A percentile compares a stretch with the other conserved stretches of the same genome.
phyloP scores from a whole-genome alignment of 1,139 yeast species.

The Keqinozyma sinolaborantium region DNA sequence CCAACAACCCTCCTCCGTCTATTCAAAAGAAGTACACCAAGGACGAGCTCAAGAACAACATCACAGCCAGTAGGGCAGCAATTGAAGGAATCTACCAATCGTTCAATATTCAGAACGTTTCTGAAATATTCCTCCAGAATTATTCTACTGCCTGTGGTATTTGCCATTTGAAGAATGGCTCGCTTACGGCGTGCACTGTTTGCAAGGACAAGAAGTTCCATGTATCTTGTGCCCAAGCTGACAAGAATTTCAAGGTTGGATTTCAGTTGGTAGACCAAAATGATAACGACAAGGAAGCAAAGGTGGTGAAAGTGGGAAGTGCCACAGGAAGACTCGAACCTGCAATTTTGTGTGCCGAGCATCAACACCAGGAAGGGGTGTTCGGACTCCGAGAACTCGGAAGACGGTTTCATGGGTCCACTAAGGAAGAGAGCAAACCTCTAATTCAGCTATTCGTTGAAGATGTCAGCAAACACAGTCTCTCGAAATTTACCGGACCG shows the following conservation, averaged over 20 bases:
- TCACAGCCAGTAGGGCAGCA: conserved; percentile 4
- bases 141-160: conserved; percentile 16
- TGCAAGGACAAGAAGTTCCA: conserved; percentile 37
- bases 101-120: conserved; percentile 26
- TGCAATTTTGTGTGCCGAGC: conserved; percentile 40
- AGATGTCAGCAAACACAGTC: conserved; percentile 28
- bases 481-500: conserved; percentile 23
- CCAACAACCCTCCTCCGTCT: conserved; percentile 3
- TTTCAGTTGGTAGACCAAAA: conserved; percentile 34
- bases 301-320: conserved; percentile 20
- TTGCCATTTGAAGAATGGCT: conserved; percentile 27
- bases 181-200: conserved; percentile 26
- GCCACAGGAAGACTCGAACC: conserved; percentile 40
- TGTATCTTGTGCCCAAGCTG: conserved; percentile 64
- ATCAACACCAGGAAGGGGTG: conserved; percentile 16
- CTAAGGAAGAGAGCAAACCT: conserved; percentile 26
- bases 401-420: conserved; percentile 22
- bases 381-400: conserved; percentile 26
- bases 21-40: not conserved
- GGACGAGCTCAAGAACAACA: conserved; percentile 2
- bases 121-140: conserved; percentile 20
- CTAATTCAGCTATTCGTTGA: conserved; percentile 41
- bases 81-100: conserved; percentile 17
- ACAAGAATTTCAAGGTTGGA: conserved; percentile 40
- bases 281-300: conserved; percentile 20